phyloP scores from a whole-genome alignment of 2,329 filamentous ascomycete genomes.

The Paecilomyces fulvus region DNA sequence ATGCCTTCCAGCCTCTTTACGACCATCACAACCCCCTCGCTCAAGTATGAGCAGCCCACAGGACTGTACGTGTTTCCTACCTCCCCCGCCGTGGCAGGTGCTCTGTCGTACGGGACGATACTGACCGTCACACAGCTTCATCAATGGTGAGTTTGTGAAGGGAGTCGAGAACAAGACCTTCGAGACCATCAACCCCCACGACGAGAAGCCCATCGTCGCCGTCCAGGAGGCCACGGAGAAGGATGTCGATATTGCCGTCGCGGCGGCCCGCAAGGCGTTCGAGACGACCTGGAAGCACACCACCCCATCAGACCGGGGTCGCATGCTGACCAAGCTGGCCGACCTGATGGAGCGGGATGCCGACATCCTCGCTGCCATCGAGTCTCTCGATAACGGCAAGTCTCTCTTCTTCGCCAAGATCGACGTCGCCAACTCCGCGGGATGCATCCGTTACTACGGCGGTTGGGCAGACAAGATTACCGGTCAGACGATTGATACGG shows the following conservation, averaged over 20 bases:
- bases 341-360: conserved; percentile 70
- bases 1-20: conserved; percentile 27
- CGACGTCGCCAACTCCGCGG: conserved; percentile 62
- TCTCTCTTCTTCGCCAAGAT: conserved; percentile 46
- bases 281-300: conserved; percentile 61
- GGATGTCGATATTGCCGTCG: conserved; percentile 65
- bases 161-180: conserved; percentile 81
- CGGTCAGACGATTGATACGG: conserved; percentile 77
- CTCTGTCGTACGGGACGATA: background rate
- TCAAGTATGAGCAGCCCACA: conserved; percentile 35
- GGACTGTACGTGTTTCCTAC: conserved; percentile 23
- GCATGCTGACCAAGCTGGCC: conserved; percentile 65
- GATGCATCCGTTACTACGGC: conserved; percentile 75
- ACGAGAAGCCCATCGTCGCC: conserved; percentile 74
- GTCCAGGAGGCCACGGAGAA: conserved; percentile 83
- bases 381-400: conserved; percentile 59
- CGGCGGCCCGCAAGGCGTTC: conserved; percentile 78
- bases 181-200: conserved; percentile 82
- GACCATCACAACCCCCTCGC: conserved; percentile 31
- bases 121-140: conserved; percentile 34
- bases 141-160: conserved; percentile 80
- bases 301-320: conserved; percentile 63
- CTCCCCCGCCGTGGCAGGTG: background rate
- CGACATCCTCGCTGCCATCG: conserved; percentile 69
- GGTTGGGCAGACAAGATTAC: conserved; percentile 83